These are phyloP conservation scores for Phyllostachys edulis DNA, from an alignment of 176 grass and related monocot genomes.

Conservation along the genomic window DNA sequence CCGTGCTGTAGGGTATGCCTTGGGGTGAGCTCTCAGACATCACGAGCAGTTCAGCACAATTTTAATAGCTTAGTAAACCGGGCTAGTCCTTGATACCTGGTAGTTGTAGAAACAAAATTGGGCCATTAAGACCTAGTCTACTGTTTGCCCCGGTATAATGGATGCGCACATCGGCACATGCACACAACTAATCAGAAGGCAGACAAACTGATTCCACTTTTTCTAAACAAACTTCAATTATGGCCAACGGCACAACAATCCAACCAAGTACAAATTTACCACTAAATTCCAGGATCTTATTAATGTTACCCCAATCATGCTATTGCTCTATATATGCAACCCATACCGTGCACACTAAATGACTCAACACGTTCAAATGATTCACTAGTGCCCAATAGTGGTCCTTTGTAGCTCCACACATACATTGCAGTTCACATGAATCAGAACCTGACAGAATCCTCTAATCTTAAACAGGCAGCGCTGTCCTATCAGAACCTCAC, in stretches of 20 bases:
- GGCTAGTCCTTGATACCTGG: background rate
- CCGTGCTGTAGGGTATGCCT: background rate
- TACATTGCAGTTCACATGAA: background rate
- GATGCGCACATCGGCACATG: background rate
- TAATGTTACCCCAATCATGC: background rate
- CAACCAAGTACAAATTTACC: background rate
- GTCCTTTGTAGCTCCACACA: background rate
- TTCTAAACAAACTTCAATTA: background rate
- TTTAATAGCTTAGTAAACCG: background rate
- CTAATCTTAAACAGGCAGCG: background rate
- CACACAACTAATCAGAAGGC: background rate
- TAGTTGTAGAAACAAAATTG: background rate
- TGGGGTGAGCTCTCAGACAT: background rate
- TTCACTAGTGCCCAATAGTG: no score
- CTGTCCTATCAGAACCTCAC: background rate
- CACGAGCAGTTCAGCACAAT: background rate
- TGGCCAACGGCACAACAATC: background rate
- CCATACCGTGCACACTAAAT: no score
- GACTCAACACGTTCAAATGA: no score
- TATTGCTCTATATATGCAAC: background rate
- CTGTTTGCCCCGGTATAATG: background rate
- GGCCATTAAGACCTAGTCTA: background rate
- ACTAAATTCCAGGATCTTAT: background rate
- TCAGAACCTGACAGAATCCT: background rate
- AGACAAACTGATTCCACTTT: background rate